Conservation (phyloP, 352 stramenopile genomes). For the Blastocystis sp. region DNA sequence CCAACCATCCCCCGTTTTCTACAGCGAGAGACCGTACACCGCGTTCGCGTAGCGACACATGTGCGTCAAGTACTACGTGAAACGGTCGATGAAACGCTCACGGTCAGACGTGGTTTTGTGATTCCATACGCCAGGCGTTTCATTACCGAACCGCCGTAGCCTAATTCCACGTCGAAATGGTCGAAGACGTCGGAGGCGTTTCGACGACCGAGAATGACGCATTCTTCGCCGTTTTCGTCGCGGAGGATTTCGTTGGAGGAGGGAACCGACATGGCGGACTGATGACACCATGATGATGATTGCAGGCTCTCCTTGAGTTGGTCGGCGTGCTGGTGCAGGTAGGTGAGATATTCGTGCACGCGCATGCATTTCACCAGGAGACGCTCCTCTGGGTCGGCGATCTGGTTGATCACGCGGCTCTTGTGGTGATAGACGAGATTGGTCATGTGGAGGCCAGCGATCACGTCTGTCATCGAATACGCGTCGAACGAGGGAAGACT, state of each 20-base stretch:
- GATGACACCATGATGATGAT: too few relatives aligned
- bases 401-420: background rate
- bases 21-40: constrained; percentile 37
- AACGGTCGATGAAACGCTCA: background rate
- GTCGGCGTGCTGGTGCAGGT: background rate
- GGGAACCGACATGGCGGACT: background rate
- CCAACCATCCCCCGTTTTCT: background rate
- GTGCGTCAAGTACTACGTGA: constrained; percentile 19
- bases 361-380: background rate
- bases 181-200: constrained; percentile 9
- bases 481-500: background rate
- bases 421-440: constrained; percentile 40
- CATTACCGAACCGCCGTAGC: background rate
- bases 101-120: background rate
- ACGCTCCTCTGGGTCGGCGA: constrained; percentile 6
- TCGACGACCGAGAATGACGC: background rate
- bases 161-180: background rate
- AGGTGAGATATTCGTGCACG: constrained; percentile 24
- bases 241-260: background rate
- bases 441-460: constrained; percentile 19
- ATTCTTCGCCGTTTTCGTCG: background rate
- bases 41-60: constrained; percentile 35
- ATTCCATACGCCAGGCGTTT: constrained; percentile 2
- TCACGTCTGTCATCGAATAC: constrained; percentile 1
- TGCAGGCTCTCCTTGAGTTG: too few relatives aligned